Conservation (phyloP, 345 rosid genomes). For the Xanthoceras sorbifolium region DNA sequence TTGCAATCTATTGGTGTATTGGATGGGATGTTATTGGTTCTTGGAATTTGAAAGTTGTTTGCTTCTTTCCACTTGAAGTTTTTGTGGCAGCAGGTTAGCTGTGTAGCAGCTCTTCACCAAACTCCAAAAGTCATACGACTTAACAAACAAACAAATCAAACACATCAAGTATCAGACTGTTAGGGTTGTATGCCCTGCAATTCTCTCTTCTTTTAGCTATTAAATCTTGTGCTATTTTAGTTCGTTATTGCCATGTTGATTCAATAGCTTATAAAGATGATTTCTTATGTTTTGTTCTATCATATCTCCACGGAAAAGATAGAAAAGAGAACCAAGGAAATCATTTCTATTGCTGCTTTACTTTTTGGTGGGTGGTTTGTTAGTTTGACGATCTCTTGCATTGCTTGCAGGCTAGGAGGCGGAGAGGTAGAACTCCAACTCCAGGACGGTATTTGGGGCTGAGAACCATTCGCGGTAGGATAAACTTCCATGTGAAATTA, state of each 20-base stretch:
- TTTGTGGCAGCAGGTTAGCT: constrained; percentile 96
- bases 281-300: neutral
- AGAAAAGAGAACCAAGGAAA: neutral
- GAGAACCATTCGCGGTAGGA: constrained; percentile 60
- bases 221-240: constrained; percentile 20
- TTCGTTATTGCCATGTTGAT: neutral
- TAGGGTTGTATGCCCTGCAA: constrained; percentile 95
- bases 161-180: constrained; percentile 52
- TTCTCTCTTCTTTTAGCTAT: constrained; percentile 53
- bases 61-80: constrained; percentile 81
- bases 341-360: neutral
- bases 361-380: neutral
- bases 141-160: constrained; percentile 73
- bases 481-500: neutral
- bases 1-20: constrained; percentile 2
- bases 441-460: constrained; percentile 92
- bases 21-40: constrained; percentile 29
- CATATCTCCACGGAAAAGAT: neutral
- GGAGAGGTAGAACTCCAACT: constrained; percentile 90
- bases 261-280: neutral
- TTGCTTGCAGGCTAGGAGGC: constrained; percentile 69
- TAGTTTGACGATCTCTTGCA: constrained; percentile 17
- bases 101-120: constrained; percentile 93
- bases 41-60: constrained; percentile 61
- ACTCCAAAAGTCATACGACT: constrained; percentile 62